These are phyloP conservation scores for Macrophomina tecta DNA, from an alignment of 2,329 filamentous ascomycete species.

Conservation along the genomic window DNA sequence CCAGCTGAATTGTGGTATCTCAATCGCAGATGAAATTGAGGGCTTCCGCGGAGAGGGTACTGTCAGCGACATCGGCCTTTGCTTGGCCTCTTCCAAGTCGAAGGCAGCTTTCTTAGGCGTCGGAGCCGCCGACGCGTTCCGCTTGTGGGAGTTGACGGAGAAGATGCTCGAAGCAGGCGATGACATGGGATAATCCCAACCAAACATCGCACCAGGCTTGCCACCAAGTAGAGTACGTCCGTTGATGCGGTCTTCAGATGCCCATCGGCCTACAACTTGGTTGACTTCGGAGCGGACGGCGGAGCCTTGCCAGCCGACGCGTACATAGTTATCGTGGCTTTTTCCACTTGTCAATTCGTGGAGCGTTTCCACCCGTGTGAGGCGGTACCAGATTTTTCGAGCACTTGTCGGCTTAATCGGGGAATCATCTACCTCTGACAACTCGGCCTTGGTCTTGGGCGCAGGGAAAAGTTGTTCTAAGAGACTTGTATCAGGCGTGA, in stretches of 20 bases:
- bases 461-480: constrained; percentile 39
- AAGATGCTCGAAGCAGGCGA: constrained; percentile 22
- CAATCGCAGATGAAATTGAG: constrained; percentile 1
- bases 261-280: constrained; percentile 45
- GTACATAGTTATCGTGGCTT: constrained; percentile 45
- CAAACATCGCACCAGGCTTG: constrained; percentile 43
- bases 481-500: constrained; percentile 33
- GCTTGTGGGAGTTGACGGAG: constrained; percentile 20
- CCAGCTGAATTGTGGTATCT: constrained; percentile 19
- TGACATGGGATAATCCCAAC: constrained; percentile 41
- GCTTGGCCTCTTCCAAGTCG: constrained; percentile 24
- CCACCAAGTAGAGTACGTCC: constrained; percentile 37
- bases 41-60: constrained; percentile 2
- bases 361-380: constrained; percentile 47
- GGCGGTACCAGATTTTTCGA: constrained; percentile 48
- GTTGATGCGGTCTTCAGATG: constrained; percentile 45
- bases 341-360: constrained; percentile 45
- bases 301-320: constrained; percentile 46
- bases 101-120: constrained; percentile 8
- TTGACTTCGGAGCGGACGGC: constrained; percentile 41
- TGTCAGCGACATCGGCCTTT: constrained; percentile 12
- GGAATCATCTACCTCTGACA: constrained; percentile 36
- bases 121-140: constrained; percentile 10
- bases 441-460: constrained; percentile 21
- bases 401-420: constrained; percentile 43